Evolutionary conservation across 306 rosid species (phyloP), one percentile per base, ranked within the genome.

Genomic region (Carpinus viminea): DNA sequence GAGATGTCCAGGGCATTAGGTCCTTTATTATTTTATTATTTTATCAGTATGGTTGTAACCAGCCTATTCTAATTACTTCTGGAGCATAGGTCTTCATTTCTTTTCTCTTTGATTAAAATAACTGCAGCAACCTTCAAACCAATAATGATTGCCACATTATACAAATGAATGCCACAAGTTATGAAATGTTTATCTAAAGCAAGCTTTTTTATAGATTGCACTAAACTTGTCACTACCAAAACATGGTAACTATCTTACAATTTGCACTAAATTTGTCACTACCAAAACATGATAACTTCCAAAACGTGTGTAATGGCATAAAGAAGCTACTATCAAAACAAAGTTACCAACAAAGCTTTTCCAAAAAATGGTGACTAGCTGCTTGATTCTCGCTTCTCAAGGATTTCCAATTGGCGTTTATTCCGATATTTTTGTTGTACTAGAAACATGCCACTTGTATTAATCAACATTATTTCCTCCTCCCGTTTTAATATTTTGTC

Each of bases 41-140:
- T 50, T 55, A 54, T 62, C 41, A 45, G 61, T 62, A 41, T 81
- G 56, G 18, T 62, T 28, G 11, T 64, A 12, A 24, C 26, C 31
- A 53, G 47, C 17, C 12, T 74, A 12, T 36, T 26, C 72, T 86
- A 72, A 50, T 69, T 71, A 52, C 36, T 72, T 71, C 72, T 11
- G 74, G 41, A 47, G 36, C 36, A 12, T 70, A 45, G 59, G 18
- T 4, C 55, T 66, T 38, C 7, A 9, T 66, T 66, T 36, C 16
- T 0, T 8, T 66, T 66, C 15, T 38, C 12, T 66, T 15, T 7
- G 50, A 18, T 66, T 26, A 13, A n/a, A 55, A 13, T 52, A 52
- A 16, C 20, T 1, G 20, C 20, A 1, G 61, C 61, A 55, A 55
- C 61, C 56, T 52, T 3, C 24, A n/a, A 24, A 24, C 26, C 26